Base-by-base conservation (phyloP, 164 flowering plant genomes). In the Annona cherimola region DNA sequence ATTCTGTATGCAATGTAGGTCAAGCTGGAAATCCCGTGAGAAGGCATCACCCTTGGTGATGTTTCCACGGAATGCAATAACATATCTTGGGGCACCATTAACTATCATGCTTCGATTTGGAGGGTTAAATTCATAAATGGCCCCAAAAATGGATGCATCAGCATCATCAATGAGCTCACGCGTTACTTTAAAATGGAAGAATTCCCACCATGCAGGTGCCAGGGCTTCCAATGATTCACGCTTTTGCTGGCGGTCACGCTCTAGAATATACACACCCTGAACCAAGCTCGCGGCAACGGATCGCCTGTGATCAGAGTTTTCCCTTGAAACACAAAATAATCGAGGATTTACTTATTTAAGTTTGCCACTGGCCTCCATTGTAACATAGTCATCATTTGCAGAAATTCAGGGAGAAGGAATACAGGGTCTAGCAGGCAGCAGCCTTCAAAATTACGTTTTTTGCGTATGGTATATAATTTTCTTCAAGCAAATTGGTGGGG, bases 151-250 rank as follows among this genome's bases (percentile, higher is more conserved):
- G 69, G 86, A 91, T 5, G 67, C 75, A 76, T 90, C 96, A 14
- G 67, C 89, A 73, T 86, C 85, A 76, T 96, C 99, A 54, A 84
- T 70, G 35, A 96, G 93, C 61, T 55, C 69, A 39, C 64, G 76
- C 5, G 75, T 63, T 62, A 93, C 19, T 12, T 79, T 76, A 76
- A 90, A 93, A 73, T 85, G 70, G 82, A 91, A 88, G 74, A 82
- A 86, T 55, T 85, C 81, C 93, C 92, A 96, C 99, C 99, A 96
- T n/a, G 85, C 92, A 60, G 93, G 84, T 72, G 98, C 94, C 74
- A 91, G 91, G 66, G 96, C 92, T 75, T 86, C 62, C 6, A 76
- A 14, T 18, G 82, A 92, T 54, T 78, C 67, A 9, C 91, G 90
- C 18, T 87, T 82, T 71, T 75, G 79, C 71, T 91, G 96, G 45